These are phyloP conservation scores for Silene vulgaris DNA, from an alignment of 179 eudicot genomes.

Conservation along the genomic window DNA sequence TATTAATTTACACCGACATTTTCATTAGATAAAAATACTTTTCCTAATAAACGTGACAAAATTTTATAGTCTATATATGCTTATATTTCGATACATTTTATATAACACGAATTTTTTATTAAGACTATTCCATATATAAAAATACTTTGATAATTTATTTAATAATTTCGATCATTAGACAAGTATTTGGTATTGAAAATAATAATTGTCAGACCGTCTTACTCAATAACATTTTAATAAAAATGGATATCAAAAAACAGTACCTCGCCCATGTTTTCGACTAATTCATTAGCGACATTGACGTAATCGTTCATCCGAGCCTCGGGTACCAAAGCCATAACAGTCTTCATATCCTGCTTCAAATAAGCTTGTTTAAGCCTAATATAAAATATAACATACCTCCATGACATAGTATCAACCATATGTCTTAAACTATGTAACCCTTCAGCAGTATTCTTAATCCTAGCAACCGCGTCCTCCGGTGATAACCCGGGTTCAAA, in stretches of 20 bases:
- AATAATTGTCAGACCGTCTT: no score
- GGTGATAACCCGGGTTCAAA: slow-evolving; percentile 79
- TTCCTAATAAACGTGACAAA: no score
- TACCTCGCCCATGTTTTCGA: slow-evolving; percentile 83
- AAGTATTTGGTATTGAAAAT: no score
- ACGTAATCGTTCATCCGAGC: slow-evolving; percentile 40
- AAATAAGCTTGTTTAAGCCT: slow-evolving; percentile 65
- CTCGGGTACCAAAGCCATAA: slow-evolving; percentile 45
- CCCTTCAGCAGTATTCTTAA: slow-evolving; percentile 71
- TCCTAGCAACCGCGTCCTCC: slow-evolving; percentile 65
- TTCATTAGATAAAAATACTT: no score
- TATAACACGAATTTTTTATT: no score
- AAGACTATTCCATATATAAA: no score
- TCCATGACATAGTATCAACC: slow-evolving; percentile 88
- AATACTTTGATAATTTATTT: no score
- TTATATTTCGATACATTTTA: no score
- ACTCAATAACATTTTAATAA: not conserved
- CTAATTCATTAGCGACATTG: slow-evolving; percentile 65
- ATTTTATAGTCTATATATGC: no score
- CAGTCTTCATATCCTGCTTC: slow-evolving; percentile 62
- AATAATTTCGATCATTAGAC: no score
- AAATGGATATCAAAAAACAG: not conserved
- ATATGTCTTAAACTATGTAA: slow-evolving; percentile 62
- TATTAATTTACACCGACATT: no score
- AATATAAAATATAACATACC: slow-evolving; percentile 67